These are phyloP conservation scores for Chlamydomonas eustigma DNA, from an alignment of 139 green algal species.

Conservation along the genomic window DNA sequence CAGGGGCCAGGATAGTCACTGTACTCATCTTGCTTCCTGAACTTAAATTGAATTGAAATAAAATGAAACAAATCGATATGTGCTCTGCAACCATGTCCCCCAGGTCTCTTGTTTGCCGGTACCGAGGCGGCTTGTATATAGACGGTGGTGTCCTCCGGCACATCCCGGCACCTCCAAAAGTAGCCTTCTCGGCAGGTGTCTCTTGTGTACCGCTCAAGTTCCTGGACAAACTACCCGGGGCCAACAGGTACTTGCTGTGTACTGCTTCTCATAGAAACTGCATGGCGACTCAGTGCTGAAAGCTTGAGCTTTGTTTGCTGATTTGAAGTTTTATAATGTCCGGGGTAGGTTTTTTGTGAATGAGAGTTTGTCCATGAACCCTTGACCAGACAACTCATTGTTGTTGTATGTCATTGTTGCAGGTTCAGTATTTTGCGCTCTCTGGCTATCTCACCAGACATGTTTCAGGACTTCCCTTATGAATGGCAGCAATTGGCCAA, in stretches of 20 bases:
- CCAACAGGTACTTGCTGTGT: conserved; percentile 3
- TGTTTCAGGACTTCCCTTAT: conserved; percentile 21
- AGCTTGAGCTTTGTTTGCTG: too few species aligned
- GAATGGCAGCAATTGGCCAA: conserved; percentile 11
- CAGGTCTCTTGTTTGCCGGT: conserved; percentile 3
- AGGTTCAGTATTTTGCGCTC: conserved; percentile 16
- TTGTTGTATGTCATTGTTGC: conserved; percentile 6
- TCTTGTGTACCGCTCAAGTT: conserved; percentile 30
- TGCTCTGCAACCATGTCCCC: too few species aligned
- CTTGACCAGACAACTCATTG: not conserved
- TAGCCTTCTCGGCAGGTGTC: conserved; percentile 14
- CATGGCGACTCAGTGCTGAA: too few species aligned
- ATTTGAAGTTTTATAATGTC: too few species aligned
- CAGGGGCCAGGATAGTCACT: too few species aligned
- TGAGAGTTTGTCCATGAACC: not conserved
- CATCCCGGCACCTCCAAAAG: conserved; percentile 13
- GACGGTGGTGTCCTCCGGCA: conserved; percentile 23
- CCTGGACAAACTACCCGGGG: conserved; percentile 4
- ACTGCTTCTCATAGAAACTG: too few species aligned
- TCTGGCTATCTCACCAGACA: conserved; percentile 20
- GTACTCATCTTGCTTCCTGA: too few species aligned
- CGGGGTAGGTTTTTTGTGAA: not conserved
- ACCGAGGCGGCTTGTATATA: conserved; percentile 10
- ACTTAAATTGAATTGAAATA: too few species aligned
- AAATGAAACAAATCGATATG: too few species aligned